Percentiles rank a stretch among this genome's conserved stretches.
phyloP scores from a whole-genome alignment of 2,329 filamentous ascomycete genomes.

The Waltergamsia citrina region DNA sequence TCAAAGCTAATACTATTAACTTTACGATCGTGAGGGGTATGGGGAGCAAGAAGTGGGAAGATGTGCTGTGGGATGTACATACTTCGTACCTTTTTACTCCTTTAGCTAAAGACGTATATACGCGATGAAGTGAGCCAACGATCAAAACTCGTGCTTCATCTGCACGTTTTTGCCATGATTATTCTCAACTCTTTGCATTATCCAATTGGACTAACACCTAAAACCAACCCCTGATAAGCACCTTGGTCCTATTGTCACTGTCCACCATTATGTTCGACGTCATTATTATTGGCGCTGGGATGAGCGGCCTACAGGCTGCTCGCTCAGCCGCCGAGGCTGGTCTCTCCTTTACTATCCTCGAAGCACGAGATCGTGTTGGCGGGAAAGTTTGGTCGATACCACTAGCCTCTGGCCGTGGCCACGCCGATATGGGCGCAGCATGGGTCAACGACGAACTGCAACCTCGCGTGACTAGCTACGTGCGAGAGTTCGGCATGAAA shows the following conservation, averaged over 20 bases:
- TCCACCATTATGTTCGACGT: slow-evolving; percentile 12
- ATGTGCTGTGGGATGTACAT: too few relatives aligned
- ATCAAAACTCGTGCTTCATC: too few relatives aligned
- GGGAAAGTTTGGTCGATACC: slow-evolving; percentile 37
- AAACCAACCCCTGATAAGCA: too few relatives aligned
- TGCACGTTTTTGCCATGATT: too few relatives aligned
- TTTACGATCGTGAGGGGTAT: too few relatives aligned
- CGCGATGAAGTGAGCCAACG: too few relatives aligned
- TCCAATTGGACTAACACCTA: too few relatives aligned
- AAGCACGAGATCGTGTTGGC: slow-evolving; percentile 38
- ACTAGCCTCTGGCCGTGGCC: slow-evolving; percentile 19
- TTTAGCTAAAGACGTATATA: too few relatives aligned
- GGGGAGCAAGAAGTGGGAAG: too few relatives aligned
- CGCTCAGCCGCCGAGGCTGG: slow-evolving; percentile 21
- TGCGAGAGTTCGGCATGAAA: slow-evolving; percentile 27
- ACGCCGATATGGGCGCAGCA: slow-evolving; percentile 43
- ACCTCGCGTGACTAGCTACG: slow-evolving; percentile 27
- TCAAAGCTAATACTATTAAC: too few relatives aligned
- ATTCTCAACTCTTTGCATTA: neutral
- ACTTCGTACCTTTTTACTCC: too few relatives aligned
- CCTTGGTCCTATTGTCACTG: neutral
- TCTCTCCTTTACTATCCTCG: slow-evolving; percentile 31
- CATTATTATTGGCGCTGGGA: slow-evolving; percentile 34
- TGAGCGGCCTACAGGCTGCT: slow-evolving; percentile 27
- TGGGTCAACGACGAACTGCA: slow-evolving; percentile 53